phyloP scores from a whole-genome alignment of 225 moss, liverwort and hornwort species.

The Polytrichum commune region DNA sequence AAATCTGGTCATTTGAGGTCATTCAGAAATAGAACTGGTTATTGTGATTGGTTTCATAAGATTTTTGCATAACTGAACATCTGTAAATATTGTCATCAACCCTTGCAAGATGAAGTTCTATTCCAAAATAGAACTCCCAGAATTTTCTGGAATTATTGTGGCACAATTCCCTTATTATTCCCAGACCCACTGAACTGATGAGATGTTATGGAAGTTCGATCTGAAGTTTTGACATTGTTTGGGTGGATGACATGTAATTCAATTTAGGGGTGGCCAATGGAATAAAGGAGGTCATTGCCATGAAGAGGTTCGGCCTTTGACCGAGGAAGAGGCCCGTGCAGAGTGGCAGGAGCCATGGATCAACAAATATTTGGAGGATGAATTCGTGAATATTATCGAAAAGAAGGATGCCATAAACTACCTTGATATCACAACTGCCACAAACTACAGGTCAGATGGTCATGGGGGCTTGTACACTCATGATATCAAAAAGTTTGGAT shows the following conservation, averaged over 20 bases:
- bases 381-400: constrained; percentile 18
- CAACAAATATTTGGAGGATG: constrained; percentile 32
- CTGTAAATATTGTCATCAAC: too few relatives aligned
- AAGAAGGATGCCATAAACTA: constrained; percentile 32
- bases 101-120: too few relatives aligned
- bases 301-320: constrained; percentile 41
- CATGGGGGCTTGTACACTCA: constrained; percentile 52
- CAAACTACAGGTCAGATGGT: constrained; percentile 72
- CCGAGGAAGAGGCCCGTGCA: constrained; percentile 34
- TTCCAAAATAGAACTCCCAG: too few relatives aligned
- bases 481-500: constrained; percentile 43
- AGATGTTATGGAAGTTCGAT: neutral
- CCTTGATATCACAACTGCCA: constrained; percentile 64
- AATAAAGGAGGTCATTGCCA: constrained; percentile 75
- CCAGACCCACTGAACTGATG: neutral
- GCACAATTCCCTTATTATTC: too few relatives aligned
- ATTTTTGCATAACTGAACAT: too few relatives aligned
- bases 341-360: constrained; percentile 50
- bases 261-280: constrained; percentile 73
- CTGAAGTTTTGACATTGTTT: neutral
- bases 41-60: too few relatives aligned
- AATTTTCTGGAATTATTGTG: too few relatives aligned
- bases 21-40: too few relatives aligned
- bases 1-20: too few relatives aligned
- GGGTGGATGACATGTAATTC: neutral